A percentile compares a stretch with the other conserved stretches of the same genome.
These are phyloP conservation scores for Eutrema heterophyllum DNA, from an alignment of 345 rosid species.

Conservation along the genomic window DNA sequence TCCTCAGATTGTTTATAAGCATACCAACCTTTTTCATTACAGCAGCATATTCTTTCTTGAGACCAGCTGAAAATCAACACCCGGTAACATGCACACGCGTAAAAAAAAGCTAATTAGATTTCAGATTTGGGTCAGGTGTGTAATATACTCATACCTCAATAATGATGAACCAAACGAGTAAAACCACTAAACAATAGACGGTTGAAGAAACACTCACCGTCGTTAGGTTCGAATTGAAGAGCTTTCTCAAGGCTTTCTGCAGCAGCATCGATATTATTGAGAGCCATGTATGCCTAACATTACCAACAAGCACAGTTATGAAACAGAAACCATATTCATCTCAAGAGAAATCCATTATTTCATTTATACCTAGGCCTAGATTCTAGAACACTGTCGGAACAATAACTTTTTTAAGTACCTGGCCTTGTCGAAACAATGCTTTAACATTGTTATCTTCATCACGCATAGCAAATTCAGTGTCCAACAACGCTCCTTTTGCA, in stretches of 20 bases:
- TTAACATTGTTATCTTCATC: constrained; percentile 80
- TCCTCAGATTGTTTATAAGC: neutral
- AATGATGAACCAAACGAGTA: neutral
- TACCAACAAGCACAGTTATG: neutral
- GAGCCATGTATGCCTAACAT: constrained; percentile 79
- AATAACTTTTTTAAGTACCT: constrained; percentile 44
- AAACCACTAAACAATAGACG: neutral
- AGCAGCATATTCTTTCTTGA: constrained; percentile 73
- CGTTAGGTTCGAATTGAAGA: constrained; percentile 81
- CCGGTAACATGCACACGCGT: neutral
- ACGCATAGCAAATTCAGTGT: constrained; percentile 86
- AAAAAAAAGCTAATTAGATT: neutral
- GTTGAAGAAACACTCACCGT: constrained; percentile 36
- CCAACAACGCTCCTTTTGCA: constrained; percentile 79
- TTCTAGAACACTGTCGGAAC: neutral
- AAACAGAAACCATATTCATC: neutral
- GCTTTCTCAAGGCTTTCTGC: constrained; percentile 92
- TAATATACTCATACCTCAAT: neutral
- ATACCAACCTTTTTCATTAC: constrained; percentile 74
- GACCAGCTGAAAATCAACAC: constrained; percentile 56
- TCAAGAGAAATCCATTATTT: neutral
- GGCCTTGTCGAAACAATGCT: constrained; percentile 97
- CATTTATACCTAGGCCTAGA: neutral
- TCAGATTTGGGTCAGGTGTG: neutral
- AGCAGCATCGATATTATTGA: constrained; percentile 83